phyloP scores from a whole-genome alignment of 164 flowering plant species.

The Umbellularia californica region DNA sequence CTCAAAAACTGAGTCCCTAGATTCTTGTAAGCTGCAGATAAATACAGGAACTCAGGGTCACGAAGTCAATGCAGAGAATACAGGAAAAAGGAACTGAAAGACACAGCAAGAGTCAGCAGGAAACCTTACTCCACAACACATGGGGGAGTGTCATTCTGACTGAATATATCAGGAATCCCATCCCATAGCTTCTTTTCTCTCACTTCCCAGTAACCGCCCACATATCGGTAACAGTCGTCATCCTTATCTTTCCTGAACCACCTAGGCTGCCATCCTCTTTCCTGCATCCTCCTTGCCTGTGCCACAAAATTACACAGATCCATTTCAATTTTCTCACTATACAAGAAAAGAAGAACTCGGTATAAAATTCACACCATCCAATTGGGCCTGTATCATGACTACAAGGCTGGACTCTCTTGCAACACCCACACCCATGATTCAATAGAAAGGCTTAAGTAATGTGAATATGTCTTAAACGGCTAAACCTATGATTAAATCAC shows the following conservation, averaged over 20 bases:
- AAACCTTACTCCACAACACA: slow-evolving; percentile 28
- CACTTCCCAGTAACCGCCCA: slow-evolving; percentile 96
- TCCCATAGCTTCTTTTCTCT: slow-evolving; percentile 70
- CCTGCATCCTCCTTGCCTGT: slow-evolving; percentile 94
- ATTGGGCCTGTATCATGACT: no score
- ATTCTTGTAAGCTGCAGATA: not conserved
- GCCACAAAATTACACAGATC: not conserved
- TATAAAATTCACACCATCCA: no score
- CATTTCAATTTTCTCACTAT: not conserved
- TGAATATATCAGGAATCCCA: slow-evolving; percentile 71
- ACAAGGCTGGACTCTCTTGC: no score
- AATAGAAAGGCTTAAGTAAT: no score
- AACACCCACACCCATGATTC: no score
- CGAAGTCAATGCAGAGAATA: not conserved
- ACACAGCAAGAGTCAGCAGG: slow-evolving; percentile 3
- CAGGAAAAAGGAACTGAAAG: slow-evolving; percentile 6
- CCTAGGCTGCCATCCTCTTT: slow-evolving; percentile 95
- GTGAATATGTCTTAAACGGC: no score
- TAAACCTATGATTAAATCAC: no score
- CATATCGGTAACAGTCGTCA: slow-evolving; percentile 76
- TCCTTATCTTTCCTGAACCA: slow-evolving; percentile 84
- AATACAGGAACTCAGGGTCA: not conserved
- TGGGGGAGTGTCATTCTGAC: slow-evolving; percentile 37
- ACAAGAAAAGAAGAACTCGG: not conserved
- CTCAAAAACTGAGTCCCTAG: not conserved